Percentiles rank a stretch among this genome's conserved stretches.
These are phyloP conservation scores for Candida anglica DNA, from an alignment of 805 yeast genomes.

Conservation along the genomic window DNA sequence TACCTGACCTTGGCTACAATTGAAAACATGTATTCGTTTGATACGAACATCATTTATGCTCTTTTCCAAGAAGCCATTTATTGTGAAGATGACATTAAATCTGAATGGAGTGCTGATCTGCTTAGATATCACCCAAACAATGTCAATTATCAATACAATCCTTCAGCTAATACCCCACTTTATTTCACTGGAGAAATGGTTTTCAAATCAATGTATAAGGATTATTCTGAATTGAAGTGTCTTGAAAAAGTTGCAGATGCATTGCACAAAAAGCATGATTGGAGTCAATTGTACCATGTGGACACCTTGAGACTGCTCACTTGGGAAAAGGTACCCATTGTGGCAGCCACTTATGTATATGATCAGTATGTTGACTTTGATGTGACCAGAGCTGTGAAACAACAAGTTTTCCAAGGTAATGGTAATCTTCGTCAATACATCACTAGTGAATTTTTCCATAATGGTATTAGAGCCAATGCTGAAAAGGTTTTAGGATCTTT, in stretches of 20 bases:
- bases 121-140: slow-evolving; percentile 22
- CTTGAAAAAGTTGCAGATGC: slow-evolving; percentile 39
- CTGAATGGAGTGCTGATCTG: slow-evolving; percentile 50
- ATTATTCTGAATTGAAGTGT: slow-evolving; percentile 38
- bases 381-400: slow-evolving; percentile 32
- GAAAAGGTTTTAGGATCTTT: slow-evolving; percentile 35
- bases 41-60: slow-evolving; percentile 52
- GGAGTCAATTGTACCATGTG: slow-evolving; percentile 37
- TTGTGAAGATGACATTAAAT: slow-evolving; percentile 34
- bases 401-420: slow-evolving; percentile 19
- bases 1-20: slow-evolving; percentile 30
- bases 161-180: slow-evolving; percentile 16
- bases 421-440: slow-evolving; percentile 39
- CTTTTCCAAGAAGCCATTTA: slow-evolving; percentile 59
- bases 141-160: slow-evolving; percentile 18
- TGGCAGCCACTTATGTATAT: slow-evolving; percentile 44
- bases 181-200: slow-evolving; percentile 58
- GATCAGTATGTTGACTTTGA: slow-evolving; percentile 53
- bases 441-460: slow-evolving; percentile 50
- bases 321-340: slow-evolving; percentile 38
- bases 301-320: slow-evolving; percentile 24
- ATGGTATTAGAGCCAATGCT: slow-evolving; percentile 44
- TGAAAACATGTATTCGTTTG: slow-evolving; percentile 38
- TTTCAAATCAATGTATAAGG: slow-evolving; percentile 47
- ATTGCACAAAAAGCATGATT: slow-evolving; percentile 26